Conservation (phyloP, 2,329 filamentous ascomycete species). For the Coniochaeta pulveracea region DNA sequence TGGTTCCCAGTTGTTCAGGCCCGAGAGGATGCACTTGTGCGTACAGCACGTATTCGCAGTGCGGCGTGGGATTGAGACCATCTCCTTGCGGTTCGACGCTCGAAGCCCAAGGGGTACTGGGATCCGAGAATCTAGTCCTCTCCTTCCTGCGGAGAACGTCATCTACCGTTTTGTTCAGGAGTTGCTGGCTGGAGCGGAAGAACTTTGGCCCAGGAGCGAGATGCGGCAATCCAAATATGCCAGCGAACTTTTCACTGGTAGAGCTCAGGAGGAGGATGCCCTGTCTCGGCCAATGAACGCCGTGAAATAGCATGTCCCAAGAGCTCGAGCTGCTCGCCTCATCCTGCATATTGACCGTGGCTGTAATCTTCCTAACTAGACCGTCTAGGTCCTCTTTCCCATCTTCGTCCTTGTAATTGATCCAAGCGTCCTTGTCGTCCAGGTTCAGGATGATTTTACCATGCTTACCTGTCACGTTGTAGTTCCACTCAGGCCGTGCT, state of each 20-base stretch:
- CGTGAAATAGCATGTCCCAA: constrained; percentile 72
- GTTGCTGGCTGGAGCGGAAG: constrained; percentile 44
- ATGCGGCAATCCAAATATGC: constrained; percentile 82
- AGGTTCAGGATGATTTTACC: constrained; percentile 63
- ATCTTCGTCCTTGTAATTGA: constrained; percentile 29
- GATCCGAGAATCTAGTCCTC: constrained; percentile 39
- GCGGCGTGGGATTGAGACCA: constrained; percentile 49
- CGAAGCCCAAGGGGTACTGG: constrained; percentile 67
- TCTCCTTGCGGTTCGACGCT: constrained; percentile 51
- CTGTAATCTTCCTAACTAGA: constrained; percentile 57
- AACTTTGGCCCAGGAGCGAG: constrained; percentile 51
- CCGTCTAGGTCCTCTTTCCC: constrained; percentile 27
- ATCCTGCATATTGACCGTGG: constrained; percentile 62
- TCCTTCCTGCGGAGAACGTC: constrained; percentile 56
- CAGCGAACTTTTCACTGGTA: constrained; percentile 88
- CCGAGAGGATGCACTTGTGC: constrained; percentile 59
- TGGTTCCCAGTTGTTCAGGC: constrained; percentile 20
- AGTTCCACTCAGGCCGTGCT: constrained; percentile 50
- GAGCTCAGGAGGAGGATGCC: constrained; percentile 76
- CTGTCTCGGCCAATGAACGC: constrained; percentile 74
- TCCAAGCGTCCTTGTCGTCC: constrained; percentile 37
- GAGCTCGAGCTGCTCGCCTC: constrained; percentile 56
- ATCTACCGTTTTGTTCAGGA: constrained; percentile 65
- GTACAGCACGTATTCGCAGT: constrained; percentile 85
- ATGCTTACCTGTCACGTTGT: constrained; percentile 67